Evolutionary conservation across 179 eudicot species (phyloP).

Genomic region (Spinacia oleracea): DNA sequence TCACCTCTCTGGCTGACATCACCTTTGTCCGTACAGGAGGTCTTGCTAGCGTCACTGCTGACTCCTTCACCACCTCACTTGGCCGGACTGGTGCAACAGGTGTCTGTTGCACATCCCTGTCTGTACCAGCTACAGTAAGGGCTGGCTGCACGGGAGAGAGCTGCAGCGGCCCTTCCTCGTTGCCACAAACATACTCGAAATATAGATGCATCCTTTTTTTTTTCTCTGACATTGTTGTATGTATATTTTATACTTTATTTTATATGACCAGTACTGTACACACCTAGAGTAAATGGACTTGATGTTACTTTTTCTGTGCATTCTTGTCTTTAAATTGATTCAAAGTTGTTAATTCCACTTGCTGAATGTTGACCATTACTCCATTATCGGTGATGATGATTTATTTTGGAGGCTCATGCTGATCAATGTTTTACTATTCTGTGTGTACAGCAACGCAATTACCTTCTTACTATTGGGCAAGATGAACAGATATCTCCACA

Average conservation of each 20-base stretch:
- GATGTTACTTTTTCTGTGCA: background rate
- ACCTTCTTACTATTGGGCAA: slow-evolving; percentile 84
- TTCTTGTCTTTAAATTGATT: background rate
- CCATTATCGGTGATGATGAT: background rate
- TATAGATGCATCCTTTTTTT: background rate
- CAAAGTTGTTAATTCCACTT: background rate
- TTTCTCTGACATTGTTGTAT: background rate
- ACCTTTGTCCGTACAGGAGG: too few species aligned
- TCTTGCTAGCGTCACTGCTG: too few species aligned
- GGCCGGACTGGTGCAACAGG: too few species aligned
- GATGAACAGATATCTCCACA: slow-evolving; percentile 82
- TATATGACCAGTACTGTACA: background rate
- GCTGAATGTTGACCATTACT: background rate
- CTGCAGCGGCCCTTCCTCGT: too few species aligned
- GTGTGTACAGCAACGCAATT: slow-evolving; percentile 75
- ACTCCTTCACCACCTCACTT: too few species aligned
- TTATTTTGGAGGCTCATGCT: background rate
- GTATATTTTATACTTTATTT: background rate
- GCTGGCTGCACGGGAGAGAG: too few species aligned
- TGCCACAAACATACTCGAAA: too few species aligned
- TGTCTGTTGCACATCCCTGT: too few species aligned
- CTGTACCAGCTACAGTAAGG: too few species aligned
- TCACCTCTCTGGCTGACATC: too few species aligned
- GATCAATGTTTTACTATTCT: slow-evolving; percentile 15
- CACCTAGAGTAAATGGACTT: background rate